Conservation (phyloP, 495 filamentous ascomycete genomes). For the Mytilinidion resinicola region DNA sequence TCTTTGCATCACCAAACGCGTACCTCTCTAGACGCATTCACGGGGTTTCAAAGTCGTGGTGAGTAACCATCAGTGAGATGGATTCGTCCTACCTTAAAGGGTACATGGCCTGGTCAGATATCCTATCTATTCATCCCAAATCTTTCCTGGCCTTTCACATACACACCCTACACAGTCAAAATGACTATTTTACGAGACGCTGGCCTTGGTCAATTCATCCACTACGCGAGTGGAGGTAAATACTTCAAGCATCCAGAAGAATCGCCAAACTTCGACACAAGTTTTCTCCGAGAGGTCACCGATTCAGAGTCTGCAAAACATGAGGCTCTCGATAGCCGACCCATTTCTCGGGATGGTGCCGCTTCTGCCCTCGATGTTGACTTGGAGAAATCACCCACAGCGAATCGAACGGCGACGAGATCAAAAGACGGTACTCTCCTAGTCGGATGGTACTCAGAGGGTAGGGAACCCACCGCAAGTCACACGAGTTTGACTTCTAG, state of each 20-base stretch:
- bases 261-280: background rate
- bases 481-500: no score
- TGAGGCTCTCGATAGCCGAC: background rate
- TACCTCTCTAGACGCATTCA: no score
- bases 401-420: background rate
- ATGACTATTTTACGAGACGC: constrained; percentile 14
- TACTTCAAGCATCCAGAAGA: constrained; percentile 8
- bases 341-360: background rate
- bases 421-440: constrained; percentile 22
- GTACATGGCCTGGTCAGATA: no score
- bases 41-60: no score
- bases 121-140: no score
- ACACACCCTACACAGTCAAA: no score
- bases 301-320: background rate
- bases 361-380: background rate
- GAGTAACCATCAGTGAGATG: no score
- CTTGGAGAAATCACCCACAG: background rate
- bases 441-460: constrained; percentile 48
- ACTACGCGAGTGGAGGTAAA: constrained; percentile 6
- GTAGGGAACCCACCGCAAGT: no score
- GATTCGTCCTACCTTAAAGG: no score
- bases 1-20: no score
- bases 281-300: background rate
- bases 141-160: no score
- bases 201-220: constrained; percentile 19